Conservation (phyloP, 805 yeast genomes). For the Candida insectorum region DNA sequence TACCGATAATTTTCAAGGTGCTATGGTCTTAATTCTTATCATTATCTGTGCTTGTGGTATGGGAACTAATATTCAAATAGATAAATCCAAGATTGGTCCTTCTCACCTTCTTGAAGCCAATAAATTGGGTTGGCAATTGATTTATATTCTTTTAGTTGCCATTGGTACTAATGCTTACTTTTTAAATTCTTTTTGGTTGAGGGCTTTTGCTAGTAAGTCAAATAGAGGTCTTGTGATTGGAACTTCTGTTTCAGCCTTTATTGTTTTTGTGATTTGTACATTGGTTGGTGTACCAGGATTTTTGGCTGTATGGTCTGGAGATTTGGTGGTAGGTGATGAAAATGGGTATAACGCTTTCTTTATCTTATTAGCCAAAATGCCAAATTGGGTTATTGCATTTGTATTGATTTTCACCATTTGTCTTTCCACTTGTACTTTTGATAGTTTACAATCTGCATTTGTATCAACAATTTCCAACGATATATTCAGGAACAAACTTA, state of each 20-base stretch:
- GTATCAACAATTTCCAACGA: slow-evolving; percentile 89
- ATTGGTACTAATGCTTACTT: slow-evolving; percentile 88
- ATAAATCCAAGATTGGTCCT: slow-evolving; percentile 58
- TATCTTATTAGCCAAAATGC: slow-evolving; percentile 66
- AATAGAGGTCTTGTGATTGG: slow-evolving; percentile 75
- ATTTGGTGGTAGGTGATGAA: slow-evolving; percentile 47
- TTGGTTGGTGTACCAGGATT: slow-evolving; percentile 82
- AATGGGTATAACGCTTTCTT: slow-evolving; percentile 70
- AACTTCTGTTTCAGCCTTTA: slow-evolving; percentile 68
- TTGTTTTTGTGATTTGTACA: slow-evolving; percentile 59
- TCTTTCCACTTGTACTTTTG: slow-evolving; percentile 85
- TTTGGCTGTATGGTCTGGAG: slow-evolving; percentile 88
- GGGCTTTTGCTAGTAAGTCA: slow-evolving; percentile 85
- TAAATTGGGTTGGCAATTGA: slow-evolving; percentile 82
- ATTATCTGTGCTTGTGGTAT: slow-evolving; percentile 75
- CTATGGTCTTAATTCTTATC: slow-evolving; percentile 60
- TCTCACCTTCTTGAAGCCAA: slow-evolving; percentile 63
- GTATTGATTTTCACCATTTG: slow-evolving; percentile 70
- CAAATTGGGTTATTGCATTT: slow-evolving; percentile 83
- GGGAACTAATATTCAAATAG: slow-evolving; percentile 70
- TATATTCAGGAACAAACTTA: slow-evolving; percentile 76
- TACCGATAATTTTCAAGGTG: slow-evolving; percentile 86
- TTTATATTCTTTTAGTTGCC: slow-evolving; percentile 82
- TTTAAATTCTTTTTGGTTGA: slow-evolving; percentile 88
- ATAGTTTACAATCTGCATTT: slow-evolving; percentile 83